Percentiles rank a stretch among this genome's conserved stretches.
phyloP scores from a whole-genome alignment of 208 protist genomes.

The Trichomonas gallinae region DNA sequence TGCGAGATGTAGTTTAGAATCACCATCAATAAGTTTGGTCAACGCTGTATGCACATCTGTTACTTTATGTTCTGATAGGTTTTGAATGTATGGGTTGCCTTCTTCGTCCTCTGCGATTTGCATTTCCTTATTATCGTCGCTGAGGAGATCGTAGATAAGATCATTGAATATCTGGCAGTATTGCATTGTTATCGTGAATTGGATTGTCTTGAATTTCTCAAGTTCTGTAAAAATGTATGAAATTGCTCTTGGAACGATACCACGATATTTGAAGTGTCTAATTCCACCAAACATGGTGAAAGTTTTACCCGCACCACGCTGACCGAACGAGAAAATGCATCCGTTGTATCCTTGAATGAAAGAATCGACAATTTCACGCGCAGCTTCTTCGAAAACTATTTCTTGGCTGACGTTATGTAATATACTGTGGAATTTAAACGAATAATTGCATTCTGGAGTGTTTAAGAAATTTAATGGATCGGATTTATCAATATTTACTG shows the following conservation, averaged over 20 bases:
- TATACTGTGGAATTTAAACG: constrained; percentile 18
- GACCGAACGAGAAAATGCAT: constrained; percentile 2
- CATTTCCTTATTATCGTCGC: not conserved
- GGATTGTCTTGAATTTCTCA: not conserved
- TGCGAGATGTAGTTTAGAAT: not conserved
- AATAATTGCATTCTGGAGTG: not conserved
- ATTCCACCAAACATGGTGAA: constrained; percentile 23
- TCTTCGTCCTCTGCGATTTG: constrained; percentile 22
- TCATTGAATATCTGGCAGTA: constrained; percentile 21
- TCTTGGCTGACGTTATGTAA: constrained; percentile 20
- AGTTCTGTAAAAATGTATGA: constrained; percentile 23
- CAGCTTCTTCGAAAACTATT: constrained; percentile 18
- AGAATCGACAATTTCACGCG: constrained; percentile 18
- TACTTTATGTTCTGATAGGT: not conserved
- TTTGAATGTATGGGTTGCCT: not conserved
- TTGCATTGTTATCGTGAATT: not conserved
- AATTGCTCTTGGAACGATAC: constrained; percentile 15
- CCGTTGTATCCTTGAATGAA: constrained; percentile 26
- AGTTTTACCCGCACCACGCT: not conserved
- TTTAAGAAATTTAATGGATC: constrained; percentile 21
- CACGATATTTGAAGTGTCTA: not conserved
- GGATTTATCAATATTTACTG: constrained; percentile 22
- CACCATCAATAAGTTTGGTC: not conserved
- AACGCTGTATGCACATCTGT: not conserved
- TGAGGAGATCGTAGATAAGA: constrained; percentile 5